These are phyloP conservation scores for Xylariales sp. DNA, from an alignment of 2,329 filamentous ascomycete genomes.

Conservation along the genomic window DNA sequence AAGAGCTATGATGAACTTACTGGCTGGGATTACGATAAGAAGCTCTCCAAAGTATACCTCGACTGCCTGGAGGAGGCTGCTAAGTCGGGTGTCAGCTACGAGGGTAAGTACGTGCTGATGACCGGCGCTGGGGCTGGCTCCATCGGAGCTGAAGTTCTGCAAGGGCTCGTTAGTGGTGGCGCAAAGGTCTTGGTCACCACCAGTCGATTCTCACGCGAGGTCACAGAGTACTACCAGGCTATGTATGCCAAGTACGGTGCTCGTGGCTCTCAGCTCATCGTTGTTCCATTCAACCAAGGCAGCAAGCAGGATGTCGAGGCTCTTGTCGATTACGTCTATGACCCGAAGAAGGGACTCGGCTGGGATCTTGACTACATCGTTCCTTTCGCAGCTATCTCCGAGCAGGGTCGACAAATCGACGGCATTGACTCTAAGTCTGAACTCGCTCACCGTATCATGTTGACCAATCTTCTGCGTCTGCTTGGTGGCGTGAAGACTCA, in stretches of 20 bases:
- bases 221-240: conserved; percentile 98
- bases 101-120: conserved; percentile 95
- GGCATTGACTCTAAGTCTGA: conserved; percentile 96
- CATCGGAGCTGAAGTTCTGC: conserved; percentile 93
- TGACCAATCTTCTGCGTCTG: conserved; percentile 92
- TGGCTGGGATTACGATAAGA: conserved; percentile 99
- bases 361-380: conserved; percentile 98
- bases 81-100: conserved; percentile 80
- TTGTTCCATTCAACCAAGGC: conserved; percentile 98
- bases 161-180: conserved; percentile 92
- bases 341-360: conserved; percentile 89
- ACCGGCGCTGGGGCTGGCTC: conserved; percentile 96
- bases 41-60: conserved; percentile 87
- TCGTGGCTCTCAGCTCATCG: conserved; percentile 91
- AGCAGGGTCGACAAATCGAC: conserved; percentile 97
- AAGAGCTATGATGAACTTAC: conserved; percentile 89
- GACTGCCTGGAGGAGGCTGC: conserved; percentile 89
- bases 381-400: conserved; percentile 94
- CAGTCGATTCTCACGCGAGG: conserved; percentile 90
- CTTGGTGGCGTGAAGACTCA: conserved; percentile 86
- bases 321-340: conserved; percentile 92
- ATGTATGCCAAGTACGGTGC: conserved; percentile 96
- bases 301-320: conserved; percentile 98
- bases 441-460: conserved; percentile 96
- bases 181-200: conserved; percentile 97